These are phyloP conservation scores for Aspergillus pseudotamarii DNA, from an alignment of 2,329 filamentous ascomycete species.

Conservation along the genomic window DNA sequence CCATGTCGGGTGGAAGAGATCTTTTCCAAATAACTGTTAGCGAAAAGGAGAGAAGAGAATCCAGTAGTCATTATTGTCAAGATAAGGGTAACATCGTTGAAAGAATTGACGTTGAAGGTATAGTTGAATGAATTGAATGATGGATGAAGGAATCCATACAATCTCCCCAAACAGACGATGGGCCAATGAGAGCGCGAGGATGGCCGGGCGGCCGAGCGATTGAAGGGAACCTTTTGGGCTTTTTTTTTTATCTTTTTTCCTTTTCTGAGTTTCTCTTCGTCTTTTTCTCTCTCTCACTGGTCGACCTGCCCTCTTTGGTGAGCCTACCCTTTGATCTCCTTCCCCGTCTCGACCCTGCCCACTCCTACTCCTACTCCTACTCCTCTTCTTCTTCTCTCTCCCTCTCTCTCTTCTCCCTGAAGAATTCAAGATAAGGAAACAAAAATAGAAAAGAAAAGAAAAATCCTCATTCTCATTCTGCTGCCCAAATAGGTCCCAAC, in stretches of 20 bases:
- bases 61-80: no score
- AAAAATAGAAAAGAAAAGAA: neutral
- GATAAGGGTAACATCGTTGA: neutral
- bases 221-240: neutral
- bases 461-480: conserved; percentile 8
- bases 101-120: neutral
- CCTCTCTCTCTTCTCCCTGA: conserved; percentile 2
- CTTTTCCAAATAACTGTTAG: no score
- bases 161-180: neutral
- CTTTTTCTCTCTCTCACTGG: neutral
- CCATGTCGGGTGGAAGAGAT: no score
- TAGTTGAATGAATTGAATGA: neutral
- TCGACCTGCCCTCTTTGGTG: neutral
- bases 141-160: neutral
- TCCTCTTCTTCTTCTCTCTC: neutral
- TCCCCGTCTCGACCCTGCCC: neutral
- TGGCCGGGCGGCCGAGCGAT: neutral
- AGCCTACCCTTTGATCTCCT: conserved; percentile 6
- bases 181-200: neutral
- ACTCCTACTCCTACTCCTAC: neutral
- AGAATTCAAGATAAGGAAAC: neutral
- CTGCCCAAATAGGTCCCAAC: neutral
- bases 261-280: no score
- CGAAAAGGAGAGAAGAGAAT: no score
- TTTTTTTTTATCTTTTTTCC: no score